Base-by-base conservation (phyloP, 2,329 filamentous ascomycete species). In the Domatiomyces catenatus region DNA sequence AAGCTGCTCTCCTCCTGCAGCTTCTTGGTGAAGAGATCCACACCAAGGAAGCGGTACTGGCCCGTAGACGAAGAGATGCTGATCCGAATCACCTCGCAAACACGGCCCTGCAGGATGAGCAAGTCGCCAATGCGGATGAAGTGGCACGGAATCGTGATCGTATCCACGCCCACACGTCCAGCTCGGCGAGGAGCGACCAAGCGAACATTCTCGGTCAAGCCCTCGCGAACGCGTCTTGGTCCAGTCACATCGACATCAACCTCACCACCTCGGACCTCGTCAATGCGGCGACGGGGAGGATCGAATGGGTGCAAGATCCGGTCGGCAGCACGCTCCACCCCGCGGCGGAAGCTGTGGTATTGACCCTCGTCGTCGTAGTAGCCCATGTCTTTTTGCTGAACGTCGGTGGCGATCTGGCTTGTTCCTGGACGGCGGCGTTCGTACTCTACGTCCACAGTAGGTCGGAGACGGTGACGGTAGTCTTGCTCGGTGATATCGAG, bases 41-140 rank as follows among this genome's bases (percentile, higher is more conserved):
- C 92, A 80, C 92, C 92, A 58, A 98, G 86, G 81, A 96, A 98
- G 69, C 92, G 86, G 83, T 98, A 90, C 81, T 98, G 92, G 70
- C 92, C 92, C 56, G 92, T 98, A 76, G 94, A 90, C 61, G 86
- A 79, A 52, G 90, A 96, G 73, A 89, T 94, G 61, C 88, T 94
- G 83, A 98, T 95, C 70, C 90, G 90, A 78, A 98, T 98, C 71
- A 98, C 90, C 81, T 98, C 92, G 85, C 88, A 96, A 66, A 92
- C 89, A 63, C 92, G 90, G 70, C 90, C 90, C 80, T 98, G 92
- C 61, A 98, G 87, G 76, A 96, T 93, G 73, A 98, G 74, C 74
- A 98, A 86, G 73, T 98, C 92, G 71, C 92, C 92, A 64, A 96
- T 86, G 75, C 92, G 92, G 75, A 98, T 90, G 79, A 96, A 93